phyloP scores from a whole-genome alignment of 2,329 filamentous ascomycete species.

The Bipolaris sorokiniana region DNA sequence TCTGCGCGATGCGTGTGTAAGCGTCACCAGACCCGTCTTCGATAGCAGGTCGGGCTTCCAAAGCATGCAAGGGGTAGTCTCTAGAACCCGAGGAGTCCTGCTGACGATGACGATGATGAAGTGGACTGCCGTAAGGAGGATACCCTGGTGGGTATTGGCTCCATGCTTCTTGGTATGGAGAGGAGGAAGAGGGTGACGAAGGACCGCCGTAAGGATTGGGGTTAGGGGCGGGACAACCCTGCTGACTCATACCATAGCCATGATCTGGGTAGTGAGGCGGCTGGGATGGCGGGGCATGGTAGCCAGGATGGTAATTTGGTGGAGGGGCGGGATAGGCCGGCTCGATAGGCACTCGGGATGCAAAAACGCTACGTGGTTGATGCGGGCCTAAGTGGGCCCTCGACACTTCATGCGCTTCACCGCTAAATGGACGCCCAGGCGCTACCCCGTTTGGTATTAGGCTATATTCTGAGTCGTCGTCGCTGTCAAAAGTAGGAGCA shows the following conservation, averaged over 20 bases:
- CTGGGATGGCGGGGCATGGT: constrained; percentile 42
- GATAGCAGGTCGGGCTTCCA: constrained; percentile 42
- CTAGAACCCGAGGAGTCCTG: constrained; percentile 48
- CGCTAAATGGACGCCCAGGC: constrained; percentile 35
- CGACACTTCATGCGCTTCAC: constrained; percentile 39
- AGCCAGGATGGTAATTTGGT: constrained; percentile 61
- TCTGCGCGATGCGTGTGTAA: constrained; percentile 48
- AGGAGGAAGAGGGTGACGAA: constrained; percentile 45
- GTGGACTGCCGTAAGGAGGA: constrained; percentile 44
- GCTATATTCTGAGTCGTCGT: constrained; percentile 42
- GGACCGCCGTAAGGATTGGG: constrained; percentile 43
- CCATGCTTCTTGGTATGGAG: constrained; percentile 47
- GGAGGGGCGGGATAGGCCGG: constrained; percentile 59
- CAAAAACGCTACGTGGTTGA: constrained; percentile 42
- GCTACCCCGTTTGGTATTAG: constrained; percentile 31
- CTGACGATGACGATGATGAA: constrained; percentile 27
- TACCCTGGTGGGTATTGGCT: constrained; percentile 45
- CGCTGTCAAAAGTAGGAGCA: constrained; percentile 40
- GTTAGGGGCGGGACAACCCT: constrained; percentile 35
- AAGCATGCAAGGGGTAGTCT: constrained; percentile 39
- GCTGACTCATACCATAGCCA: constrained; percentile 45
- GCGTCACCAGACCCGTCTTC: constrained; percentile 48
- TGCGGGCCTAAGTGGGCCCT: constrained; percentile 33
- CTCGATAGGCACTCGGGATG: constrained; percentile 46
- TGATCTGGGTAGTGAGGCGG: constrained; percentile 46